Base-by-base conservation (phyloP, 2,329 filamentous ascomycete genomes). In the Neofusicoccum laricinum region DNA sequence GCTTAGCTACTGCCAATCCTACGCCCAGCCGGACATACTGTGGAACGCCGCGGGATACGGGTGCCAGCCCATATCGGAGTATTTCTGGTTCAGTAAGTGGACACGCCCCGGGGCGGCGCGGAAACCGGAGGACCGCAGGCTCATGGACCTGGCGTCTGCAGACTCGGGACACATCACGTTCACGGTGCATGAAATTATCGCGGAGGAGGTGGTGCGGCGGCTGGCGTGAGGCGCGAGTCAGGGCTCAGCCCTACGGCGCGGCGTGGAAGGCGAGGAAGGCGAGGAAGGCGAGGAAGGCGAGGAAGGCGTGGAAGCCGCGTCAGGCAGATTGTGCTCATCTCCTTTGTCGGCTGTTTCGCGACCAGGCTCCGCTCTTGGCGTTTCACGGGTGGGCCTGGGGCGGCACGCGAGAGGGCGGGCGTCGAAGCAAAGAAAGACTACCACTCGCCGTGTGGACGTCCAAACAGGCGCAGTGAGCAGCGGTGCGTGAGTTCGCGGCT, bases 21-120 rank as follows among this genome's bases (percentile, higher is more conserved):
- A 81, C 67, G 75, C 82, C 66, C 79, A 82, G 65, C 77, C 79
- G 2, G 79, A 81, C 72, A 78, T 83, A 41, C 69, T 70, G 10
- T 63, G 61, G 61, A 53, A 63, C 30, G 45, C 53, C 40, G 61
- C 61, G 14, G 61, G 19, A 21, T 63, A 63, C 25, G 61, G 61
- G 1, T 63, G 61, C 12, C 61, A 45, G 61, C 48, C 61, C 15
- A 63, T 63, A 25, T 34, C 48, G 48, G 32, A 63, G 48, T 63
- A 63, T 25, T 63, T 63, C 38, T 63, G 61, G 61, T 36, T 63
- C 61, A 63, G 61, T 63, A 59, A 59, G 55, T 59, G 11, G 41
- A 8, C 40, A 5, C 19, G 34, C 17, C 3, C 17, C 53, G 53
- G 40, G 10, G 17, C 2, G 40, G 14, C 1, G 25, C 53, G n/a